Percentiles rank a stretch among this genome's conserved stretches.
These are phyloP conservation scores for Rhodotorula toruloides DNA, from an alignment of 768 basidiomycete genomes.

Conservation along the genomic window DNA sequence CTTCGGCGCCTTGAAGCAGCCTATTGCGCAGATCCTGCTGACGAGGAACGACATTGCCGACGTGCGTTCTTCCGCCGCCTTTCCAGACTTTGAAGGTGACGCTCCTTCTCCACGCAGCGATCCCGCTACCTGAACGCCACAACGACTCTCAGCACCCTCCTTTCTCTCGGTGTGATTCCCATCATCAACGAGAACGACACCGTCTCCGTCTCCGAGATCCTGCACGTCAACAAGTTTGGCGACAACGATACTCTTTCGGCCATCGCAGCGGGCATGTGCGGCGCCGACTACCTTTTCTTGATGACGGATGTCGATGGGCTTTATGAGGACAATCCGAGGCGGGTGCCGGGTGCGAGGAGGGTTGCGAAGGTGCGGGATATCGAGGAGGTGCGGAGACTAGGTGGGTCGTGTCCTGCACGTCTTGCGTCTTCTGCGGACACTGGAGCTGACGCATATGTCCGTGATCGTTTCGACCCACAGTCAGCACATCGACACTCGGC, in stretches of 20 bases:
- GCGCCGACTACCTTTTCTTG: slow-evolving; percentile 94
- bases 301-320: slow-evolving; percentile 94
- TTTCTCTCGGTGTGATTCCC: slow-evolving; percentile 90
- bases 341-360: slow-evolving; percentile 52
- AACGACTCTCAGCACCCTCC: slow-evolving; percentile 84
- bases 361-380: slow-evolving; percentile 81
- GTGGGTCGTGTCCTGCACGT: slow-evolving; percentile 48
- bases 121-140: slow-evolving; percentile 94
- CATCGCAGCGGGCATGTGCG: slow-evolving; percentile 93
- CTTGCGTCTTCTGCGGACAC: neutral
- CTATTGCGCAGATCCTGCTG: slow-evolving; percentile 88
- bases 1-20: slow-evolving; percentile 86
- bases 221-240: slow-evolving; percentile 67
- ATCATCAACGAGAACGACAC: slow-evolving; percentile 99
- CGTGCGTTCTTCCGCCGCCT: slow-evolving; percentile 52
- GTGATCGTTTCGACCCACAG: slow-evolving; percentile 53
- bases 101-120: slow-evolving; percentile 54
- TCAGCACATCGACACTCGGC: slow-evolving; percentile 86
- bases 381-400: slow-evolving; percentile 70
- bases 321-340: slow-evolving; percentile 87
- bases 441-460: neutral
- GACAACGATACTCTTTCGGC: slow-evolving; percentile 98
- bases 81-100: neutral
- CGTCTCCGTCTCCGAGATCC: slow-evolving; percentile 93
- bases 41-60: slow-evolving; percentile 97